Evolutionary conservation across 2,329 filamentous ascomycete species (phyloP).

Genomic region (Calcarisporium arbuscula): DNA sequence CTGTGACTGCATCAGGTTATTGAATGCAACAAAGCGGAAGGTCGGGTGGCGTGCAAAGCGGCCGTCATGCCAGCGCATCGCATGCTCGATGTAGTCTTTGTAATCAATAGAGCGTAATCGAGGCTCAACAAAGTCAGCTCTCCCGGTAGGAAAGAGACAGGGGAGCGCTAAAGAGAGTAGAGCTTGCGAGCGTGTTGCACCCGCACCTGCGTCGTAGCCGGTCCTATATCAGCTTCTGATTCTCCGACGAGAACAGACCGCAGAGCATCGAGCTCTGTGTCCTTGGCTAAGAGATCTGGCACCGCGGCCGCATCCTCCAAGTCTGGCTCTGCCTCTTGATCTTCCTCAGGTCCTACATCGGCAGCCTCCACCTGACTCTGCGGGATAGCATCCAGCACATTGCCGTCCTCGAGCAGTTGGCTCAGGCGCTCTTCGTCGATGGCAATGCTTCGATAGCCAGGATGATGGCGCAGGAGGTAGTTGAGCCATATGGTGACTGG

Average conservation of each 20-base stretch:
- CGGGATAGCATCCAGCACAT: too few species aligned
- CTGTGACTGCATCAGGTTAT: conserved; percentile 6
- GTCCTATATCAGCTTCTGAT: conserved; percentile 1
- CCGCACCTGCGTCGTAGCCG: conserved; percentile 2
- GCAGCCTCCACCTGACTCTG: conserved; percentile 2
- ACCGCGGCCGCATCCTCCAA: conserved; percentile 6
- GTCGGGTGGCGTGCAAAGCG: conserved; percentile 4
- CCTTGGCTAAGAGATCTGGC: conserved; percentile 7
- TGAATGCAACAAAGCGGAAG: conserved; percentile 7
- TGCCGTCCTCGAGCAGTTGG: conserved; percentile 3
- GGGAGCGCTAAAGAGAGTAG: conserved; percentile 10
- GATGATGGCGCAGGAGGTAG: too few species aligned
- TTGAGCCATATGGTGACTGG: too few species aligned
- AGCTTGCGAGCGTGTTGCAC: conserved; percentile 7
- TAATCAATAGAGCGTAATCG: conserved; percentile 2
- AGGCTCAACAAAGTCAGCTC: conserved; percentile 7
- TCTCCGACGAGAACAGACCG: conserved; percentile 4
- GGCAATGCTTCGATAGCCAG: too few species aligned
- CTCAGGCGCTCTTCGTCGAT: too few species aligned
- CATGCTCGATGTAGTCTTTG: conserved; percentile 3
- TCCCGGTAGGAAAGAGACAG: conserved; percentile 4
- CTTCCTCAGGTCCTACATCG: conserved; percentile 5
- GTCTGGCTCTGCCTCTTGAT: conserved; percentile 4
- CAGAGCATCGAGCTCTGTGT: conserved; percentile 7
- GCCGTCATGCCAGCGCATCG: conserved; percentile 4